These are phyloP conservation scores for Boletales sp. DNA, from an alignment of 768 basidiomycete genomes.

Conservation along the genomic window DNA sequence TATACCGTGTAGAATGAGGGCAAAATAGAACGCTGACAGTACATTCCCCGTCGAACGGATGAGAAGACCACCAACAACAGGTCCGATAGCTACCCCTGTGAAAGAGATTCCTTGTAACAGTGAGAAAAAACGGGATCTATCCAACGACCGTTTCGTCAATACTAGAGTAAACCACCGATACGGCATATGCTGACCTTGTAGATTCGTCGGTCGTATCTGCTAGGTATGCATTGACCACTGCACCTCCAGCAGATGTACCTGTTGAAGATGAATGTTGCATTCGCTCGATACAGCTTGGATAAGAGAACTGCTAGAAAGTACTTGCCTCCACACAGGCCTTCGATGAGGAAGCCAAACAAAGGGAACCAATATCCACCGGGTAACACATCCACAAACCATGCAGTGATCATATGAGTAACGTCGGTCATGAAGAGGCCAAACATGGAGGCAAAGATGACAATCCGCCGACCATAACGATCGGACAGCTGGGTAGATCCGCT, in stretches of 20 bases:
- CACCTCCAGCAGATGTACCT: conserved; percentile 29
- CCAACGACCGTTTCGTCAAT: no score
- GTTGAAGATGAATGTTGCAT: background rate
- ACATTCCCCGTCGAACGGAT: conserved; percentile 53
- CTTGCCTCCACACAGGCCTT: conserved; percentile 72
- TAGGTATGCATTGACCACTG: conserved; percentile 61
- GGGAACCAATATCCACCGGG: conserved; percentile 86
- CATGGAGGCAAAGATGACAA: conserved; percentile 57
- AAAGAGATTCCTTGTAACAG: conserved; percentile 65
- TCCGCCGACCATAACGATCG: conserved; percentile 72
- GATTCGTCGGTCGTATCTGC: conserved; percentile 61
- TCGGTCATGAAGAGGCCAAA: conserved; percentile 62
- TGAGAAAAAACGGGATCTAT: conserved; percentile 64
- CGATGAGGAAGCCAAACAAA: conserved; percentile 58
- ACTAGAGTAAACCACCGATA: no score
- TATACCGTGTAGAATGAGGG: conserved; percentile 45
- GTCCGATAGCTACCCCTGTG: conserved; percentile 74
- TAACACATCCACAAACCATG: conserved; percentile 50
- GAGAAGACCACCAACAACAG: conserved; percentile 64
- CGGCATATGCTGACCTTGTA: conserved; percentile 54
- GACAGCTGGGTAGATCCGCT: conserved; percentile 52
- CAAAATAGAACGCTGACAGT: conserved; percentile 71
- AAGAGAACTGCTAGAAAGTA: conserved; percentile 3
- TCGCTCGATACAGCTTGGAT: background rate
- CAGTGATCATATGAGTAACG: conserved; percentile 62